Conservation (phyloP, 2,329 filamentous ascomycete genomes). For the Epichloe bromicola region DNA sequence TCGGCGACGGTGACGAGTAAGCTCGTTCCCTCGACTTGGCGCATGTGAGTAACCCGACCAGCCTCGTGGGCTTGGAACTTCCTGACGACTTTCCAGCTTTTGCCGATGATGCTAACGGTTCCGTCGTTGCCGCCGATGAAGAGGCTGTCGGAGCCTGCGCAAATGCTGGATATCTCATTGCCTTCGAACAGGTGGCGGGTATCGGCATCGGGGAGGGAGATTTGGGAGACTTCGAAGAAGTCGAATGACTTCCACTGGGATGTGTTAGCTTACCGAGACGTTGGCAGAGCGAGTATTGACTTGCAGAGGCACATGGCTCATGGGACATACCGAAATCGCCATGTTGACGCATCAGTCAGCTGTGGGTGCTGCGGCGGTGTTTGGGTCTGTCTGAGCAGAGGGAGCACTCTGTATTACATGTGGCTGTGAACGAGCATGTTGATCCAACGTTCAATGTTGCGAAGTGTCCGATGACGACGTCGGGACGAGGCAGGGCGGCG, state of each 20-base stretch:
- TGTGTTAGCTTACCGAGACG: neutral
- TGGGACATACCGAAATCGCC: conserved; percentile 20
- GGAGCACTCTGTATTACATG: neutral
- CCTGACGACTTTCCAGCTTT: conserved; percentile 73
- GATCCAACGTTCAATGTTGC: neutral
- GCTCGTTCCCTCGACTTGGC: conserved; percentile 77
- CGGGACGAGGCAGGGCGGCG: conserved; percentile 9
- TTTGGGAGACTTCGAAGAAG: conserved; percentile 91
- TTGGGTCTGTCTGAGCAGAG: neutral
- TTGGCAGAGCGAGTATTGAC: neutral
- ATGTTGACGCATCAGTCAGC: conserved; percentile 17
- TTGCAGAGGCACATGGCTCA: neutral
- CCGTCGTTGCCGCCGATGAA: conserved; percentile 83
- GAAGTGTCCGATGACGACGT: conserved; percentile 19
- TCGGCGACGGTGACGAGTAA: conserved; percentile 78
- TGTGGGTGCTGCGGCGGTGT: neutral
- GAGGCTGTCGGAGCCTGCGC: conserved; percentile 76
- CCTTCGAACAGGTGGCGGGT: conserved; percentile 68
- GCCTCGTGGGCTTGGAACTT: conserved; percentile 78
- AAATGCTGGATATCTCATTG: conserved; percentile 70
- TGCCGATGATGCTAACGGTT: conserved; percentile 73
- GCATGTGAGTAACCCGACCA: conserved; percentile 78
- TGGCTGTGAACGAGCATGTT: too few species aligned
- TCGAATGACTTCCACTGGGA: conserved; percentile 94
- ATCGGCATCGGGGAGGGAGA: conserved; percentile 69